These are phyloP conservation scores for Tetrahymena thermophila DNA, from an alignment of 73 alveolate genomes.

Conservation along the genomic window DNA sequence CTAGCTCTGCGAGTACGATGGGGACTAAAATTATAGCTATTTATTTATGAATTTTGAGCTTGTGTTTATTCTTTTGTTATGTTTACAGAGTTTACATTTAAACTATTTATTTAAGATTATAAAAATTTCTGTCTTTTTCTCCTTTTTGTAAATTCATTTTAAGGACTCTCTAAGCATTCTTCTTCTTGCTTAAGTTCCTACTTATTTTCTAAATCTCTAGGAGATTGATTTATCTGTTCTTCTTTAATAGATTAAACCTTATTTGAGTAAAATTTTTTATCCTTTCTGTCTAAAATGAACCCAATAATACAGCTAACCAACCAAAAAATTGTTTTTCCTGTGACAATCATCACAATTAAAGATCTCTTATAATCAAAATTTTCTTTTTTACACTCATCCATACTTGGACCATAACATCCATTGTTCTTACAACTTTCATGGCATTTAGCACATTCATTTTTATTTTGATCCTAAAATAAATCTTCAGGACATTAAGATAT, in stretches of 20 bases:
- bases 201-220: no score
- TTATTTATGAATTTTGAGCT: no score
- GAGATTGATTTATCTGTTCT: no score
- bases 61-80: no score
- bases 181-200: no score
- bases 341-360: not conserved
- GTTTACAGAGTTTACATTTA: no score
- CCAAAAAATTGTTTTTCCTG: not conserved
- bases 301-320: not conserved
- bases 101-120: no score
- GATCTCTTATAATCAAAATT: not conserved
- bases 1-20: no score
- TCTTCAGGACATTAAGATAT: not conserved
- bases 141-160: no score
- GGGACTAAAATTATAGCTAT: no score
- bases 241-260: not conserved
- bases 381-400: not conserved
- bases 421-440: not conserved
- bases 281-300: not conserved
- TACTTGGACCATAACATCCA: not conserved
- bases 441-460: not conserved
- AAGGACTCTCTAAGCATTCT: no score
- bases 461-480: not conserved
- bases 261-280: not conserved
- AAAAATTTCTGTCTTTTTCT: no score